These are phyloP conservation scores for Alternaria incomplexa DNA, from an alignment of 2,329 filamentous ascomycete genomes.

Conservation along the genomic window DNA sequence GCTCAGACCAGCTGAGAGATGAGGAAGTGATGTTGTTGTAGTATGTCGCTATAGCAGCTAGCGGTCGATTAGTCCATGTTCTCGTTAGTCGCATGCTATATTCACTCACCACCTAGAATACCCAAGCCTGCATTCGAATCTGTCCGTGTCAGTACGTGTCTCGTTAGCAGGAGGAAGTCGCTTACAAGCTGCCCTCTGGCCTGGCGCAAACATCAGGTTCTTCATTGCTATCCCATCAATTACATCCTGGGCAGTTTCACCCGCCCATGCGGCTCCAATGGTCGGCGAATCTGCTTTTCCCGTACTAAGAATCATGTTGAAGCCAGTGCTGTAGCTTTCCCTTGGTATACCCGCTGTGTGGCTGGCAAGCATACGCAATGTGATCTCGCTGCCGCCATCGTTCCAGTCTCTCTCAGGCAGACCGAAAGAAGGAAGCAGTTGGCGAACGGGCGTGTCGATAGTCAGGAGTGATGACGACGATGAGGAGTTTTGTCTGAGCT, in stretches of 20 bases:
- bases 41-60: constrained; percentile 30
- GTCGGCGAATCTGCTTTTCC: constrained; percentile 31
- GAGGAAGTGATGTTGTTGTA: constrained; percentile 28
- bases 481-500: constrained; percentile 7
- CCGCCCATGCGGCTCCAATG: constrained; percentile 37
- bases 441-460: constrained; percentile 31
- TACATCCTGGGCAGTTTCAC: constrained; percentile 23
- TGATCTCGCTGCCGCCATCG: constrained; percentile 41
- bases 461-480: constrained; percentile 9
- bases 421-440: constrained; percentile 29
- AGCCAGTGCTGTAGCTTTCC: constrained; percentile 39
- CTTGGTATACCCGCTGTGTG: constrained; percentile 37
- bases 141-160: background rate
- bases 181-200: constrained; percentile 33
- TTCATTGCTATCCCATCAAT: constrained; percentile 23
- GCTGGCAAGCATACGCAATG: constrained; percentile 40
- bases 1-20: constrained; percentile 29
- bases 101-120: constrained; percentile 27
- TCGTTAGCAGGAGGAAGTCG: background rate
- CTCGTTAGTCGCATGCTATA: background rate
- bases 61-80: background rate
- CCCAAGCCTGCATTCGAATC: constrained; percentile 40
- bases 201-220: constrained; percentile 39
- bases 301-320: constrained; percentile 32
- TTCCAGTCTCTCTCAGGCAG: constrained; percentile 35